Evolutionary conservation across 345 rosid genomes (phyloP).

Genomic region (Salix suchowensis): DNA sequence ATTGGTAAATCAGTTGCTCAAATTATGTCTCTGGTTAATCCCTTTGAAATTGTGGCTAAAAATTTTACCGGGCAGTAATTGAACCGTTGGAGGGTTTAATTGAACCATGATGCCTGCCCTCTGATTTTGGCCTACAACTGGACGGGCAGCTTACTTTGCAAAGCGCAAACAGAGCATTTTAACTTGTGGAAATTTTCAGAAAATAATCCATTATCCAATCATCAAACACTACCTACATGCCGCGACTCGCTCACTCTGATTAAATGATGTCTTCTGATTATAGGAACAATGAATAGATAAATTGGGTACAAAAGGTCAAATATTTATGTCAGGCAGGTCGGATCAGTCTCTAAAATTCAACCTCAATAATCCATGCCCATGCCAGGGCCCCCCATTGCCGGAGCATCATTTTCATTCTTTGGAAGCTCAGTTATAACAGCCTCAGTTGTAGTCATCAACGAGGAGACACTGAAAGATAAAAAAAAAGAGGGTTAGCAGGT

Average conservation of each 20-base stretch:
- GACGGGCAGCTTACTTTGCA: too few relatives aligned
- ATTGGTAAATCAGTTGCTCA: too few relatives aligned
- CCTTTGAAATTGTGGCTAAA: too few relatives aligned
- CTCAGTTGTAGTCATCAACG: slow-evolving; percentile 92
- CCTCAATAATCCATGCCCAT: slow-evolving; percentile 89
- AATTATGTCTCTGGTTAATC: too few relatives aligned
- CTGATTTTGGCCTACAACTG: too few relatives aligned
- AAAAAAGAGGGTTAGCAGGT: neutral
- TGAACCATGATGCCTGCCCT: too few relatives aligned
- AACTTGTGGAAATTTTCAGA: too few relatives aligned
- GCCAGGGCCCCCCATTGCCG: slow-evolving; percentile 58
- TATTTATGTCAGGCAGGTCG: neutral
- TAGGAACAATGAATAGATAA: neutral
- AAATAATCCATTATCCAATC: neutral
- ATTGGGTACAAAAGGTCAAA: neutral
- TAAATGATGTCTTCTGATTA: neutral
- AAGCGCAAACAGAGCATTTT: too few relatives aligned
- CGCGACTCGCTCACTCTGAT: slow-evolving; percentile 1
- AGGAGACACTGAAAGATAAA: slow-evolving; percentile 55
- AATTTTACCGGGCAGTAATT: too few relatives aligned
- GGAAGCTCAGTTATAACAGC: slow-evolving; percentile 84
- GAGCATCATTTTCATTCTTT: slow-evolving; percentile 61
- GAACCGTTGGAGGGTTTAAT: too few relatives aligned
- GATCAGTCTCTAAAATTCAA: neutral
- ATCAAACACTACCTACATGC: slow-evolving; percentile 6